Evolutionary conservation across 108 stramenopile genomes (phyloP).

Genomic region (Stephanodiscus minutulus): DNA sequence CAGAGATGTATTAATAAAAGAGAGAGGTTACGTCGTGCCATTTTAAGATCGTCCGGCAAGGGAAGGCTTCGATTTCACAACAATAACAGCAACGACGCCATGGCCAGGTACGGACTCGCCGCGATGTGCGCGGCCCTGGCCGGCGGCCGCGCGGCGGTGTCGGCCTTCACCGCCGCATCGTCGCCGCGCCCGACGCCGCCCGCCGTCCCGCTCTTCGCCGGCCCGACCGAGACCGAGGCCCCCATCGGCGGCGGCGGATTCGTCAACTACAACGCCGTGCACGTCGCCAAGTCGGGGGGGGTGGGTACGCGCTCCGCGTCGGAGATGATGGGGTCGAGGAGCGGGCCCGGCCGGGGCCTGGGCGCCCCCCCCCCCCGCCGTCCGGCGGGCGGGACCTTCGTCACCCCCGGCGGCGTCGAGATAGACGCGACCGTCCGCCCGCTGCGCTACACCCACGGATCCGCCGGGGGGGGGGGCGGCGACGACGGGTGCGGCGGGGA

Average conservation of each 20-base stretch:
- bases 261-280: slow-evolving; percentile 28
- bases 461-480: neutral
- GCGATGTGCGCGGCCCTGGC: slow-evolving; percentile 5
- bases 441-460: slow-evolving; percentile 45
- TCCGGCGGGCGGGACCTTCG: slow-evolving; percentile 74
- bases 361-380: slow-evolving; percentile 80
- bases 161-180: neutral
- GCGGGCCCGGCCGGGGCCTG: slow-evolving; percentile 54
- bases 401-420: slow-evolving; percentile 86
- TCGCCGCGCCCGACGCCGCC: neutral
- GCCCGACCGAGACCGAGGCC: neutral
- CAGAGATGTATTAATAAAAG: no score
- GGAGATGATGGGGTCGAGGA: slow-evolving; percentile 56
- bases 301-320: slow-evolving; percentile 63
- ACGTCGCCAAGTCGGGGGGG: slow-evolving; percentile 59
- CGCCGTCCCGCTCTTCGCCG: neutral
- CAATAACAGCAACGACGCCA: neutral
- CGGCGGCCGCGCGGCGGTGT: neutral
- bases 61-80: no score
- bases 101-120: slow-evolving; percentile 16
- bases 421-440: slow-evolving; percentile 80
- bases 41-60: no score
- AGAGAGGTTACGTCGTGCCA: no score
- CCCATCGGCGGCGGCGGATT: neutral
- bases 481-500: no score